Evolutionary conservation across 1,284 basidiomycete genomes (phyloP), one percentile per base, ranked within the genome.

Genomic region (Austroboletus novae-zelandiae): DNA sequence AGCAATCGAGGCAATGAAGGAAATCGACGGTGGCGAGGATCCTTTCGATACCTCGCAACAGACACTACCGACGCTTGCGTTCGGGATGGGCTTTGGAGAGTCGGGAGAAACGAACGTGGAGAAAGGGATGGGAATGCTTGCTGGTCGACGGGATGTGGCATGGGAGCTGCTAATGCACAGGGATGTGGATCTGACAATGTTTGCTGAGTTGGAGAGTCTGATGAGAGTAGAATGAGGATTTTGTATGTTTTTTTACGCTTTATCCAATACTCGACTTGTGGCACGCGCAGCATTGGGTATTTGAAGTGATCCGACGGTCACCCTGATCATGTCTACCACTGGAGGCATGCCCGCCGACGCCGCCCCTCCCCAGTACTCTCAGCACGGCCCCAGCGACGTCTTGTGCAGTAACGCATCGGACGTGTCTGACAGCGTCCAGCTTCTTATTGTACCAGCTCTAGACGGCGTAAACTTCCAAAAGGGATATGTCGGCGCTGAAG

Each of bases 1-100:
- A 54, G 81, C 90, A 29, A 78, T 93, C 41, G 93, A 97, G 71
- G 83, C 86, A 1, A 76, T 97, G 71, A 91, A 91, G 61, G 73
- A 94, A 42, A 73, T 98, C 48, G 92, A 94, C 64, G 91, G 90
- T 53, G 82, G 77, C 5, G 79, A 79, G 56, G 89, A 93, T 62
- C 76, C 82, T 45, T 87, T 90, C 61, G 86, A 89, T 62, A 79
- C 77, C 4, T 76, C 80, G 6, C 77, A 82, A 55, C 67, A 77
- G 37, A 75, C 68, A 50, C 70, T 73, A 9, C 78, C 86, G 5
- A 80, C 74, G 37, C 77, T 84, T 57, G 77, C 78, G 42, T 91
- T 86, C 68, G 89, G 82, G 40, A 86, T 84, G 80, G 91, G 79
- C 7, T 89, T 84, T 59, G 82, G 84, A 2, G 89, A 92, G 67